phyloP scores from a whole-genome alignment of 176 grass and related monocot species.

The Aegilops umbellulata region DNA sequence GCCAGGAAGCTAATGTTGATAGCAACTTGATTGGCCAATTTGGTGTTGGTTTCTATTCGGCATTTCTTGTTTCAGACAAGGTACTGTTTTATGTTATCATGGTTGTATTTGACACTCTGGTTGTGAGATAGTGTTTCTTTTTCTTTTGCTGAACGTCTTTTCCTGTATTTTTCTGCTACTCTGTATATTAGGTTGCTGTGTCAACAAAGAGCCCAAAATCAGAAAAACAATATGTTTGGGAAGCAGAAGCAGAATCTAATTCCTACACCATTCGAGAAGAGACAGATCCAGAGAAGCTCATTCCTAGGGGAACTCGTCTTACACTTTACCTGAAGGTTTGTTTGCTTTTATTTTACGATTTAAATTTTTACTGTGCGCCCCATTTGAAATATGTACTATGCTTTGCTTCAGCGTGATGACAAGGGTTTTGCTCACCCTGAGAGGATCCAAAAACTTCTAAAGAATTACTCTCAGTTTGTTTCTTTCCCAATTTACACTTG shows the following conservation, averaged over 20 bases:
- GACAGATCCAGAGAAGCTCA: constrained; percentile 69
- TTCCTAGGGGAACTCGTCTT: constrained; percentile 86
- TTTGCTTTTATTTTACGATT: constrained; percentile 18
- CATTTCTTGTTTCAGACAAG: constrained; percentile 95
- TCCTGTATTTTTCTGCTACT: constrained; percentile 3
- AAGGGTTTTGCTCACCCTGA: constrained; percentile 95
- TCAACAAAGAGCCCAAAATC: constrained; percentile 96
- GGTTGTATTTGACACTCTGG: constrained; percentile 6
- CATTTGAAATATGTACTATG: neutral
- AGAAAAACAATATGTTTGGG: constrained; percentile 98
- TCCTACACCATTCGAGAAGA: constrained; percentile 87
- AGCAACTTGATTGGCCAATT: constrained; percentile 99
- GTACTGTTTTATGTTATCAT: constrained; percentile 48
- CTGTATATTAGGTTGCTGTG: constrained; percentile 59
- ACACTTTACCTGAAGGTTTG: constrained; percentile 90
- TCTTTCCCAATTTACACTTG: constrained; percentile 97
- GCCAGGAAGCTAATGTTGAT: constrained; percentile 78
- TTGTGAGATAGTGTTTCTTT: neutral
- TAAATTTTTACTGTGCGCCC: neutral
- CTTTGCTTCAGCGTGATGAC: constrained; percentile 64
- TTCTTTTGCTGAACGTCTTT: neutral
- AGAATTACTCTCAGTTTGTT: constrained; percentile 99
- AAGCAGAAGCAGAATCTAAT: constrained; percentile 73
- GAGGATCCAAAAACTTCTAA: constrained; percentile 89
- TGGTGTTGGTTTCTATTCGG: constrained; percentile 96